phyloP scores from a whole-genome alignment of 805 yeast species.

The Saccharomycopsis guyanensis region DNA sequence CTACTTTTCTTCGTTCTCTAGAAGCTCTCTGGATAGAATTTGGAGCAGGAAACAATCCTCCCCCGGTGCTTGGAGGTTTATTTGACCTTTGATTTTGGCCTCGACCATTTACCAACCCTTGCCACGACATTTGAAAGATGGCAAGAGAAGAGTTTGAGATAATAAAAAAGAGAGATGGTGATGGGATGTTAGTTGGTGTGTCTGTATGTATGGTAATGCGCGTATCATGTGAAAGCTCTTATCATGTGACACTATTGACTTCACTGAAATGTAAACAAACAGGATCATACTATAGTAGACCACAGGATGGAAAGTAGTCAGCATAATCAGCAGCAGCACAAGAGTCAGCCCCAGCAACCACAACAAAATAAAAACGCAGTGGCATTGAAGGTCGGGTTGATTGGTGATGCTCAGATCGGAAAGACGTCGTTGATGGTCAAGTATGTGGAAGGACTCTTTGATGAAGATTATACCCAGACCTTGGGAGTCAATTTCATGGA shows the following conservation, averaged over 20 bases:
- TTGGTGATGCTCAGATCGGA: conserved; percentile 95
- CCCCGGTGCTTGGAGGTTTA: neutral
- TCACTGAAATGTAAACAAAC: no score
- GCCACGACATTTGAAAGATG: conserved; percentile 15
- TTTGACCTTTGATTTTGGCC: neutral
- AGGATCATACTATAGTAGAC: no score
- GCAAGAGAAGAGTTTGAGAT: no score
- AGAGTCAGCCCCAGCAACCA: neutral
- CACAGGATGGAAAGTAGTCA: neutral
- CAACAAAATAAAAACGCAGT: conserved; percentile 34
- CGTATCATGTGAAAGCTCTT: no score
- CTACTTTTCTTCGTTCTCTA: conserved; percentile 43
- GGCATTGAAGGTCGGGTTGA: conserved; percentile 78
- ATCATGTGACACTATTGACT: no score
- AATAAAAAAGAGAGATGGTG: no score
- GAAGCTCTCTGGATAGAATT: conserved; percentile 13
- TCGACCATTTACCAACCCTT: conserved; percentile 3
- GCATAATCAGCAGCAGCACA: neutral
- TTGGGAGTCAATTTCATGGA: conserved; percentile 95
- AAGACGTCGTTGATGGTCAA: conserved; percentile 95
- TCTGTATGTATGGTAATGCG: no score
- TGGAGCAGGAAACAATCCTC: conserved; percentile 14
- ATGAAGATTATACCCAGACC: conserved; percentile 88
- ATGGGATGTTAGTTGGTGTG: no score
- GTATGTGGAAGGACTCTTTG: conserved; percentile 91